Percentiles rank a stretch among this genome's conserved stretches.
Conservation (phyloP, 2,329 filamentous ascomycete species). For the Botrytis elliptica region DNA sequence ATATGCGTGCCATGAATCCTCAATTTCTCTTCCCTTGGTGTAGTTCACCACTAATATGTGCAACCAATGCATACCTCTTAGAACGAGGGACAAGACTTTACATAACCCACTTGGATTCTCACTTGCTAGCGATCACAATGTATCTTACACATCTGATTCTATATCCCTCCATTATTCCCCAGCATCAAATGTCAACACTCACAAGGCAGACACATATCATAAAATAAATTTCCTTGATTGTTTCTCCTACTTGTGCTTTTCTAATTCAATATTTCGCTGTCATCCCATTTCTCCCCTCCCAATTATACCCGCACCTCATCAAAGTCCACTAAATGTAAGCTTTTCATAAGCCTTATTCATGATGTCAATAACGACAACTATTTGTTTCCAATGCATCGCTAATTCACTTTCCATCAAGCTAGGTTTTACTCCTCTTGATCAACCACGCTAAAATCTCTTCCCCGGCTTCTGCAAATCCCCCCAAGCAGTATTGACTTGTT, state of each 20-base stretch:
- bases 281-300: background rate
- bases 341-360: background rate
- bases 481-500: conserved; percentile 58
- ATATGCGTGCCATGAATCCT: too few relatives aligned
- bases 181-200: background rate
- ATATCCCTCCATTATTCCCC: background rate
- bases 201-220: background rate
- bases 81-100: background rate
- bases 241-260: conserved; percentile 9
- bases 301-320: background rate
- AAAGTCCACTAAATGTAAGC: background rate
- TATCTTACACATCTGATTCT: background rate
- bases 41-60: too few relatives aligned
- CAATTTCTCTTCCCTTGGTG: too few relatives aligned
- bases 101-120: background rate
- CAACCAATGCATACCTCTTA: background rate
- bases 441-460: conserved; percentile 14
- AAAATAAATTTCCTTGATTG: conserved; percentile 4
- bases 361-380: background rate
- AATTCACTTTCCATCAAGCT: background rate
- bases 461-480: conserved; percentile 48
- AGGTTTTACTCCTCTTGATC: background rate
- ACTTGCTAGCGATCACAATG: background rate
- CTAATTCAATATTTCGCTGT: background rate
- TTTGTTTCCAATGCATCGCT: background rate